Percentiles rank a stretch among this genome's conserved stretches.
Evolutionary conservation across 2,329 filamentous ascomycete species (phyloP).

Genomic region (Exophiala aquamarina): DNA sequence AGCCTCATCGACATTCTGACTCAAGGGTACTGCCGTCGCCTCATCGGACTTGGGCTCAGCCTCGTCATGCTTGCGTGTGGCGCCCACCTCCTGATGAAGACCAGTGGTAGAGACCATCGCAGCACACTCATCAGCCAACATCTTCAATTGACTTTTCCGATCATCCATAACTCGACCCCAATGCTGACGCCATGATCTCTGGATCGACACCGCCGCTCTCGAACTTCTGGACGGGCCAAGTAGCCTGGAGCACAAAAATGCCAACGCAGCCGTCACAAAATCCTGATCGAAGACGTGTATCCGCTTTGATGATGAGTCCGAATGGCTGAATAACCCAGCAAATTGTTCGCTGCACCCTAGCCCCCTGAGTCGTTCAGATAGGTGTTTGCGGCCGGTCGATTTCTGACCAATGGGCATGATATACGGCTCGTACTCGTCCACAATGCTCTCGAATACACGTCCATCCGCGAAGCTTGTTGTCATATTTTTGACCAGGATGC

Average conservation of each 20-base stretch:
- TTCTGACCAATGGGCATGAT: neutral
- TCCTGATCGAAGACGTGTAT: constrained; percentile 52
- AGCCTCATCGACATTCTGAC: constrained; percentile 4
- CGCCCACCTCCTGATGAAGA: no score
- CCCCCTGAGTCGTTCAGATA: constrained; percentile 16
- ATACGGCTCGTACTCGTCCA: constrained; percentile 56
- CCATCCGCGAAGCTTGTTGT: constrained; percentile 60
- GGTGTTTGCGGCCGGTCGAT: neutral
- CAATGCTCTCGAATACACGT: constrained; percentile 54
- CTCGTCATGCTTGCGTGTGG: neutral
- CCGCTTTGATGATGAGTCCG: neutral
- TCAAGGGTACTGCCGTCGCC: neutral
- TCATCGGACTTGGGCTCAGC: neutral
- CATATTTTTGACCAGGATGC: constrained; percentile 52
- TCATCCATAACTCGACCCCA: constrained; percentile 24
- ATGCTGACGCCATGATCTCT: constrained; percentile 49
- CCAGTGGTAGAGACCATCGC: constrained; percentile 1
- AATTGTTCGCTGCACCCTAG: constrained; percentile 28
- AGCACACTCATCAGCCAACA: constrained; percentile 39
- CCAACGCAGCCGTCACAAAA: constrained; percentile 57
- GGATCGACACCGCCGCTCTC: constrained; percentile 54
- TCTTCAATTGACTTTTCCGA: constrained; percentile 36
- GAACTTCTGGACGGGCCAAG: constrained; percentile 50
- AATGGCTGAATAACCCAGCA: constrained; percentile 19
- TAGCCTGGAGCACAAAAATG: constrained; percentile 60